phyloP scores from a whole-genome alignment of 2,329 filamentous ascomycete genomes.

The Laburnicola sp. region DNA sequence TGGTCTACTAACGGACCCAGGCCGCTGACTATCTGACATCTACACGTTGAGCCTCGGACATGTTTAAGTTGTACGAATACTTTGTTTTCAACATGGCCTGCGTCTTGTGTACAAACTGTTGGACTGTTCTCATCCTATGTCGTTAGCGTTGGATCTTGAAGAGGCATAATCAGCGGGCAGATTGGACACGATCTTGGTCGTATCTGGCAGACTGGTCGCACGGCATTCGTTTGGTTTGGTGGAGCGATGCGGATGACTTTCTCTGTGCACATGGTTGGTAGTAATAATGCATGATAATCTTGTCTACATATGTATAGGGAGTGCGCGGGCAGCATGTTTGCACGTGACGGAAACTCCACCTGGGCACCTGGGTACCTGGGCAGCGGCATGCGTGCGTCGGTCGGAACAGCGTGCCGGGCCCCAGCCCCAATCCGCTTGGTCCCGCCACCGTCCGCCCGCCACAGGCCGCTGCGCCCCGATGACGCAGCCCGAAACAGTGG shows the following conservation, averaged over 20 bases:
- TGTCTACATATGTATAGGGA: neutral
- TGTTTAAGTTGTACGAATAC: slow-evolving; percentile 38
- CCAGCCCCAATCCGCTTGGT: too few species aligned
- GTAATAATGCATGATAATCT: slow-evolving; percentile 18
- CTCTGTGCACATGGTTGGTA: slow-evolving; percentile 31
- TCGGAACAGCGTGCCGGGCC: too few species aligned
- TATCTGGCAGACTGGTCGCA: slow-evolving; percentile 9
- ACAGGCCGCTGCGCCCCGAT: too few species aligned
- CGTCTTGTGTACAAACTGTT: slow-evolving; percentile 9
- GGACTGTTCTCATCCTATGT: slow-evolving; percentile 18
- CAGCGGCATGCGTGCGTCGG: too few species aligned
- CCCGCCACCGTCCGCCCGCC: too few species aligned
- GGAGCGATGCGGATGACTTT: slow-evolving; percentile 13
- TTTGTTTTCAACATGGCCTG: slow-evolving; percentile 32
- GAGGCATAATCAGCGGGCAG: slow-evolving; percentile 3
- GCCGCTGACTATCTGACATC: slow-evolving; percentile 43
- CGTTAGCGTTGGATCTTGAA: slow-evolving; percentile 25
- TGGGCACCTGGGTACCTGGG: too few species aligned
- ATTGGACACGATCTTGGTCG: neutral
- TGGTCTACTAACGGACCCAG: slow-evolving; percentile 29
- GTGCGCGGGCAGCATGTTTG: too few species aligned
- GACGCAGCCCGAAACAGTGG: too few species aligned
- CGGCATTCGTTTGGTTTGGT: slow-evolving; percentile 19
- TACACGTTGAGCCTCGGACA: slow-evolving; percentile 9
- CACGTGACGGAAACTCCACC: too few species aligned